These are phyloP conservation scores for Clausena lansium DNA, from an alignment of 345 rosid species.

Conservation along the genomic window DNA sequence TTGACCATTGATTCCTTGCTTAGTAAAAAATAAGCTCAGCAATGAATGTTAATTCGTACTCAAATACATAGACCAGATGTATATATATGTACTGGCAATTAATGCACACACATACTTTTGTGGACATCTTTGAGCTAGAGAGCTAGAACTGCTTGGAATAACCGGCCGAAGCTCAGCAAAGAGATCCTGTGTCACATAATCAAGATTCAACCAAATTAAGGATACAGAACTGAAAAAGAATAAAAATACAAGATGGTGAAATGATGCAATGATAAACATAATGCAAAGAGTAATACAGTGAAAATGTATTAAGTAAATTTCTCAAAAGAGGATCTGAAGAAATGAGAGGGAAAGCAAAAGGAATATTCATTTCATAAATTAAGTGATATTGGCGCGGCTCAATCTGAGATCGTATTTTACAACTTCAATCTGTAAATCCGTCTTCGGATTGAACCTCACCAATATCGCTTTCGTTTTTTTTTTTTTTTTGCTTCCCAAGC, in stretches of 20 bases:
- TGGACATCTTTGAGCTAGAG: background rate
- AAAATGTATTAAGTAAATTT: background rate
- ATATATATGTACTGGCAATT: background rate
- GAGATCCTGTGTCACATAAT: background rate
- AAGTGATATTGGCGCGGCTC: constrained; percentile 99
- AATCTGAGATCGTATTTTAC: constrained; percentile 87
- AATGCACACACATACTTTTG: background rate
- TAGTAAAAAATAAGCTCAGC: no score
- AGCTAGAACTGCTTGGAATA: background rate
- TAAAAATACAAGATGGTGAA: background rate
- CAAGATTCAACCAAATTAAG: background rate
- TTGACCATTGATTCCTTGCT: no score
- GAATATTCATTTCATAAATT: background rate
- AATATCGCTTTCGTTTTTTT: constrained; percentile 73
- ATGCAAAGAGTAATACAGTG: background rate
- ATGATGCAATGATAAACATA: background rate
- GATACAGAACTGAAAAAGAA: background rate
- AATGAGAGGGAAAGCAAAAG: constrained; percentile 17
- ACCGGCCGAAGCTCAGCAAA: background rate
- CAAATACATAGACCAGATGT: background rate
- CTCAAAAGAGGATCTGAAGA: background rate
- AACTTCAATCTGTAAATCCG: constrained; percentile 46
- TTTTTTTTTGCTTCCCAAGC: constrained; percentile 37
- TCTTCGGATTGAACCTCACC: constrained; percentile 98
- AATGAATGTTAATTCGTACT: no score